phyloP scores from a whole-genome alignment of 108 stramenopile species.

The Pseudonitzschia multistriata region DNA sequence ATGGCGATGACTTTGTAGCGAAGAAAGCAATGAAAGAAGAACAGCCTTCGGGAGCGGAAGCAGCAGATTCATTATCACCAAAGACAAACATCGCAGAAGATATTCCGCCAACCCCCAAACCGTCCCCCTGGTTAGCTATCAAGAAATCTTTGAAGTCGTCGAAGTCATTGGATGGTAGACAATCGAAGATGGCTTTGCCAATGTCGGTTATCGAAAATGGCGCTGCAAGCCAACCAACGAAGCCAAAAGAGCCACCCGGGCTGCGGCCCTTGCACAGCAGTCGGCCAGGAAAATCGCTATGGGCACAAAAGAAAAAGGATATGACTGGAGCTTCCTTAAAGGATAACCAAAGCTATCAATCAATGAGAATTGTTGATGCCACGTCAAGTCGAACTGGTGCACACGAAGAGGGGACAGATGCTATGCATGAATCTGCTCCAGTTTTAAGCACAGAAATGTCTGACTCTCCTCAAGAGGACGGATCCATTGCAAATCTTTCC shows the following conservation, averaged over 20 bases:
- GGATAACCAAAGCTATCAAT: background rate
- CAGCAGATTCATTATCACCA: background rate
- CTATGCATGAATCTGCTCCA: too few relatives aligned
- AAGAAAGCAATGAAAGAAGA: background rate
- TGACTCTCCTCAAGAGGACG: too few relatives aligned
- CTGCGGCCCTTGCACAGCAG: background rate
- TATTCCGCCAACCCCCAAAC: too few relatives aligned
- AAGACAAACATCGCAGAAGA: too few relatives aligned
- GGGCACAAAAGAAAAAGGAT: background rate
- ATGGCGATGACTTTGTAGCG: too few relatives aligned
- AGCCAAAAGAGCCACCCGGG: background rate
- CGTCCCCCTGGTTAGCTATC: background rate
- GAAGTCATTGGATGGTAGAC: background rate
- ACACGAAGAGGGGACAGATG: too few relatives aligned
- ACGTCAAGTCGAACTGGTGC: background rate
- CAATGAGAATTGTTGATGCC: background rate
- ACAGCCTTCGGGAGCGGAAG: too few relatives aligned
- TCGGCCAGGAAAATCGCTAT: background rate
- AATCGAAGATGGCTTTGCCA: too few relatives aligned
- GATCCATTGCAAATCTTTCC: too few relatives aligned
- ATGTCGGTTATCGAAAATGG: too few relatives aligned
- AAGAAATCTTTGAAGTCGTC: background rate
- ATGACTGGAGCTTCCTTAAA: background rate
- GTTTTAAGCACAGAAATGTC: too few relatives aligned
- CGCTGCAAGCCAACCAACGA: too few relatives aligned